A percentile compares a stretch with the other conserved stretches of the same genome.
Evolutionary conservation across 306 rosid genomes (phyloP).

Genomic region (Quercus gilva): DNA sequence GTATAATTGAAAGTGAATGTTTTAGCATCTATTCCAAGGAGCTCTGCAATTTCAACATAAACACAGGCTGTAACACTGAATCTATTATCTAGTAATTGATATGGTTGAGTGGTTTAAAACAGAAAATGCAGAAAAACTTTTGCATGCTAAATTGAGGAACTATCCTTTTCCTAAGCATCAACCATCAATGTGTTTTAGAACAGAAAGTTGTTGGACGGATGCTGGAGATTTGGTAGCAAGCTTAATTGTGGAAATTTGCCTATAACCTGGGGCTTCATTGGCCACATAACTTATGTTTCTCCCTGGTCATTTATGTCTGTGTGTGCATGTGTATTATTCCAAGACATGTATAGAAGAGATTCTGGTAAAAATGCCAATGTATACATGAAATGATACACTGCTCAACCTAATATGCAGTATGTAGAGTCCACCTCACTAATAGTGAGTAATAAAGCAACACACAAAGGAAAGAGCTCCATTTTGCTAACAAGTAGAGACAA

Average conservation of each 20-base stretch:
- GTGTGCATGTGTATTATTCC: background rate
- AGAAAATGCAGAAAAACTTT: background rate
- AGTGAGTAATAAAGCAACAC: too few species aligned
- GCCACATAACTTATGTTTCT: background rate
- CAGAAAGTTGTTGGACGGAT: background rate
- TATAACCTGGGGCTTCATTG: background rate
- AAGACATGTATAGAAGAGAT: background rate
- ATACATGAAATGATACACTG: too few species aligned
- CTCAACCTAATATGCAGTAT: background rate
- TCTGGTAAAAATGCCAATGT: background rate
- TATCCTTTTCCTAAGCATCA: background rate
- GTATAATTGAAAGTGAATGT: conserved; percentile 44
- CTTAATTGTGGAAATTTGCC: background rate
- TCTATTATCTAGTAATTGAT: background rate
- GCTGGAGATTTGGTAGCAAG: background rate
- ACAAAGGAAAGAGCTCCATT: too few species aligned
- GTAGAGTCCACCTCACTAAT: background rate
- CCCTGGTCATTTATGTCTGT: background rate
- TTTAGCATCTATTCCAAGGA: conserved; percentile 56
- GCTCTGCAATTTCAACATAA: conserved; percentile 43
- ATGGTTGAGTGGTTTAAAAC: background rate
- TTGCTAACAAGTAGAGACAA: too few species aligned
- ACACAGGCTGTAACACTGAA: background rate
- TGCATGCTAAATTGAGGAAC: background rate
- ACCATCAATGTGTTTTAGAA: background rate